phyloP scores from a whole-genome alignment of 2,329 filamentous ascomycete species.

The Phialemonium atrogriseum region DNA sequence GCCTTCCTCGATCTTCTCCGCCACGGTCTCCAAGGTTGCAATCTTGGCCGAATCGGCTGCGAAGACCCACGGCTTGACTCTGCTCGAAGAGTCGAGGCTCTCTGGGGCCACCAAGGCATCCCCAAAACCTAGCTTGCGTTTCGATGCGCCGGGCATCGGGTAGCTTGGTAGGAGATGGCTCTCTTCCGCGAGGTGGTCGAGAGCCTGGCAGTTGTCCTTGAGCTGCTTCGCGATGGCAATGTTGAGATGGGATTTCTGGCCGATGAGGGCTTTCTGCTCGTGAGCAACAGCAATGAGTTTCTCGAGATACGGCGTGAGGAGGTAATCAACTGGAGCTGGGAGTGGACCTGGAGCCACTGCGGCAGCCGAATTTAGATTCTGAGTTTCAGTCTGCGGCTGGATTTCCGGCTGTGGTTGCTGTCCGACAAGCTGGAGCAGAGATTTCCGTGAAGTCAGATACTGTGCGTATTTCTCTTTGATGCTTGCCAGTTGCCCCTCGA shows the following conservation, averaged over 20 bases:
- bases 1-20: conserved; percentile 51
- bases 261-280: conserved; percentile 47
- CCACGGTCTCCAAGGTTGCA: conserved; percentile 46
- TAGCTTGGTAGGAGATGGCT: conserved; percentile 51
- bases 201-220: conserved; percentile 38
- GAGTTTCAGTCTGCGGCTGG: conserved; percentile 1
- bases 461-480: conserved; percentile 46
- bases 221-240: conserved; percentile 39
- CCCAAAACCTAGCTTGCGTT: neutral
- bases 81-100: conserved; percentile 29
- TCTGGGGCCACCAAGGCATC: conserved; percentile 33
- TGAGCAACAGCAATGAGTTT: conserved; percentile 42
- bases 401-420: conserved; percentile 6
- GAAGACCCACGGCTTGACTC: conserved; percentile 49
- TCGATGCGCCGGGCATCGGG: conserved; percentile 28
- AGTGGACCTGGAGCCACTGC: conserved; percentile 2
- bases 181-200: conserved; percentile 51
- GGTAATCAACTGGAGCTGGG: conserved; percentile 24
- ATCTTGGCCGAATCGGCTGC: conserved; percentile 54
- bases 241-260: conserved; percentile 51
- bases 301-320: conserved; percentile 50
- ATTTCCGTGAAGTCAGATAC: conserved; percentile 42
- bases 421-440: conserved; percentile 33
- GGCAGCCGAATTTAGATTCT: conserved; percentile 7
- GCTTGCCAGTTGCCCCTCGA: conserved; percentile 31